Evolutionary conservation across 1,284 basidiomycete species (phyloP), one percentile per base, ranked within the genome.

Genomic region (Papiliotrema flavescens): DNA sequence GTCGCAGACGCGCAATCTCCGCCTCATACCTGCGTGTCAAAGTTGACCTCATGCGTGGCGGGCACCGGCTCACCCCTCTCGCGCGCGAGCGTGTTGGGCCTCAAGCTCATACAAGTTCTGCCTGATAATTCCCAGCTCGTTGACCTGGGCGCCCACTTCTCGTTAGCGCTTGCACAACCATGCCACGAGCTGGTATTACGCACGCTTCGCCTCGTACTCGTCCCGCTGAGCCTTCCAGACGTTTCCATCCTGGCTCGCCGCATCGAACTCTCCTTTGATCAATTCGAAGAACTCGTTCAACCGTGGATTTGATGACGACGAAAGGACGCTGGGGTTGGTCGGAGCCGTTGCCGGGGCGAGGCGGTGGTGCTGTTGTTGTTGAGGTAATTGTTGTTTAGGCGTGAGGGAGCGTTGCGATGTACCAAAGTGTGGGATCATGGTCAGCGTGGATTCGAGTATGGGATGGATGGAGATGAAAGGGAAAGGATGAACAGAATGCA

Each of bases 121-220:
- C 57, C 86, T 81, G 65, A 89, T 86, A 70, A 85, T 80, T 57
- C 84, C 85, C 54, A 88, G 76, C 70, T 89, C 88, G 64, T 83
- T 84, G 64, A 88, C 82, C 71, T 89, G 88, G 53, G 79, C 79
- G 19, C 81, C 79, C 56, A 88, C 88, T 89, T n/a, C 6, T 32
- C 28, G 28, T 32, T 32, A 32, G 28, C 28, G 28, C 11, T 15
- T 17, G 39, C 39, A 5, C 17, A 15, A 23, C 19, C 42, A 23
- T 24, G 7, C 17, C 17, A 36, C 11, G 35, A 36, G 13, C 17
- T 23, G 26, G 28, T 14, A 14, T 32, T 24, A 75, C 83, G 57
- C 63, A 92, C 92, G 82, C 81, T 93, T 90, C 17, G 81, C 80
- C 75, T 97, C 93, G 73, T 87, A 89, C 59, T 97, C 93, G 67